phyloP scores from a whole-genome alignment of 352 stramenopile species.

The Globisporangium nodosum region DNA sequence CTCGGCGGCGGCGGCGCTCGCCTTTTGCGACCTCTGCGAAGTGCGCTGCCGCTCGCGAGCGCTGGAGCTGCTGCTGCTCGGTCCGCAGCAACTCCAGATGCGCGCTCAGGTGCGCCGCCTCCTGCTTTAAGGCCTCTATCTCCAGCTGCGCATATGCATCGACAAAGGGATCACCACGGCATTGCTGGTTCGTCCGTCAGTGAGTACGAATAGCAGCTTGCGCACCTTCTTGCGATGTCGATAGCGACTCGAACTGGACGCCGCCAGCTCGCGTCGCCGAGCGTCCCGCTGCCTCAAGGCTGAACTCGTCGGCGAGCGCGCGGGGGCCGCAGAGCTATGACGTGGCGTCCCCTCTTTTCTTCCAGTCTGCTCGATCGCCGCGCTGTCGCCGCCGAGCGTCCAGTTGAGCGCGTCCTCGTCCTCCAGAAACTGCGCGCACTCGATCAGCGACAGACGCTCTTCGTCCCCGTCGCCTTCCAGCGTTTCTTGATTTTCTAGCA shows the following conservation, averaged over 20 bases:
- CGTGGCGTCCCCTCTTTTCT: too few species aligned
- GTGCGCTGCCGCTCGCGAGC: neutral
- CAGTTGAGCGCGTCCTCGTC: neutral
- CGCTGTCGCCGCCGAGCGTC: neutral
- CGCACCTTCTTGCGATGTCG: conserved; percentile 5
- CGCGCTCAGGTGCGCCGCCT: neutral
- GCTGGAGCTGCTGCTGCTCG: conserved; percentile 1
- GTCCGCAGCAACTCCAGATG: conserved; percentile 1
- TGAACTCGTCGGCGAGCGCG: neutral
- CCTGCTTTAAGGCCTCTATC: neutral
- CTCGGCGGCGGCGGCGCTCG: neutral
- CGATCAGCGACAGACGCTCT: neutral
- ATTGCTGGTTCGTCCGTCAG: neutral
- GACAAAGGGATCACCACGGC: neutral
- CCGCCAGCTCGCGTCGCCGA: conserved; percentile 1
- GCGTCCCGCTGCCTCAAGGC: neutral
- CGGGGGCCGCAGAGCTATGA: neutral
- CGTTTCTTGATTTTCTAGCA: too few species aligned
- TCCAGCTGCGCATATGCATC: neutral
- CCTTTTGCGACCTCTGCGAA: neutral
- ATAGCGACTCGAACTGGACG: conserved; percentile 2
- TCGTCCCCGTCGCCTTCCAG: too few species aligned
- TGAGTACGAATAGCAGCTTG: neutral
- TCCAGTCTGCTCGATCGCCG: neutral
- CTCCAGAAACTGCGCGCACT: neutral